Conservation (phyloP, 2,329 filamentous ascomycete genomes). For the Aureobasidium zeae region DNA sequence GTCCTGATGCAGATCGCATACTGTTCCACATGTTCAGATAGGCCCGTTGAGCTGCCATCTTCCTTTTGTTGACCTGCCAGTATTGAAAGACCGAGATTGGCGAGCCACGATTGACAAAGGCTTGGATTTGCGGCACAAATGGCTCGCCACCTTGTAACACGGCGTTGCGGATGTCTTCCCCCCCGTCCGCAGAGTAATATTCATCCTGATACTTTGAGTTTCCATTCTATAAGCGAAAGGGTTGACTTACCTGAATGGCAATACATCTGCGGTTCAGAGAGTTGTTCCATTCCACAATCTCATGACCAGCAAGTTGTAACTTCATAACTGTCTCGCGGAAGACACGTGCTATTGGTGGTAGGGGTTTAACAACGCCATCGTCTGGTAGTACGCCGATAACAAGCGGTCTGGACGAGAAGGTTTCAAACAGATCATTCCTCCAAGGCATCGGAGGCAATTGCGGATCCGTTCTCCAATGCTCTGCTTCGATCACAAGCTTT, state of each 20-base stretch:
- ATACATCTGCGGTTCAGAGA: constrained; percentile 47
- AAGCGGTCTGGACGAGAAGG: constrained; percentile 17
- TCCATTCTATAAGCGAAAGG: neutral
- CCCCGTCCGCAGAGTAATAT: constrained; percentile 54
- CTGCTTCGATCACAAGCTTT: constrained; percentile 23
- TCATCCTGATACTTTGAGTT: constrained; percentile 36
- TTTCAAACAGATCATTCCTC: constrained; percentile 26
- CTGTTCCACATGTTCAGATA: constrained; percentile 53
- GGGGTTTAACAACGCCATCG: constrained; percentile 23
- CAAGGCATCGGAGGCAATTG: constrained; percentile 35
- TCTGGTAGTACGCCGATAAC: constrained; percentile 22
- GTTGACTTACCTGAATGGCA: constrained; percentile 40
- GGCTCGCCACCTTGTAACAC: constrained; percentile 50
- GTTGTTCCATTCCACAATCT: constrained; percentile 34
- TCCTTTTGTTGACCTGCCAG: constrained; percentile 57
- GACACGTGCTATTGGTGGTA: constrained; percentile 21
- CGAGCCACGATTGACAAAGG: constrained; percentile 43
- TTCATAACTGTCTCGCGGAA: constrained; percentile 16
- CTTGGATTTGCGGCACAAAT: constrained; percentile 49
- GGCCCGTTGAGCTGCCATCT: constrained; percentile 43
- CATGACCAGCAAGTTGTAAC: constrained; percentile 30
- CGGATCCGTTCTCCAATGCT: constrained; percentile 37
- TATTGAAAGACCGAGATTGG: constrained; percentile 55
- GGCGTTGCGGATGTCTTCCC: constrained; percentile 52
- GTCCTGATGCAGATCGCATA: constrained; percentile 37